phyloP scores from a whole-genome alignment of 106 monocot species.

The Cymbidium sinense region DNA sequence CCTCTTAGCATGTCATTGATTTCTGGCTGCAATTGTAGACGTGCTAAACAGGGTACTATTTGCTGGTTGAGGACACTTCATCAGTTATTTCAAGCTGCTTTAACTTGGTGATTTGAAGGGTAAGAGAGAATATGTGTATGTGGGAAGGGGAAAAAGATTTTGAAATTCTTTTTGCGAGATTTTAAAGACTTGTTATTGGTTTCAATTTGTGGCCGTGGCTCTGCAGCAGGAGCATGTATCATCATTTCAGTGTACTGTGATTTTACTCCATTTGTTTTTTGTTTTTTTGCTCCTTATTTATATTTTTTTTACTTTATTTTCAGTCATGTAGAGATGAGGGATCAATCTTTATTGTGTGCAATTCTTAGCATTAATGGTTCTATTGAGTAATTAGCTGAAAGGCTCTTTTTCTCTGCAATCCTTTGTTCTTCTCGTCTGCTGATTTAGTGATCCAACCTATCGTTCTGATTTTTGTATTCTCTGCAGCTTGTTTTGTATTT shows the following conservation, averaged over 20 bases:
- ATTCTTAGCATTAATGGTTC: not conserved
- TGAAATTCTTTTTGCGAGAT: not conserved
- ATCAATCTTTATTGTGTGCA: not conserved
- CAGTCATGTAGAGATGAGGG: not conserved
- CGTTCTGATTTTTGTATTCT: not conserved
- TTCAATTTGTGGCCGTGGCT: not conserved
- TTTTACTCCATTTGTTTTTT: not conserved
- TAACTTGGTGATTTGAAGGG: slow-evolving; percentile 3
- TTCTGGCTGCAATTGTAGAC: not conserved
- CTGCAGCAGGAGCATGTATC: slow-evolving; percentile 1
- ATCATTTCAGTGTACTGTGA: not conserved
- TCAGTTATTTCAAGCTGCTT: not conserved
- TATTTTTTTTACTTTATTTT: not conserved
- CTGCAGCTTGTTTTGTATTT: too few species aligned
- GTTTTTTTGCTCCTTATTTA: not conserved
- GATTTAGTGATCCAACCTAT: not conserved
- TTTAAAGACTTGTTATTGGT: not conserved
- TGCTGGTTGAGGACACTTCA: not conserved
- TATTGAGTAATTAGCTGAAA: not conserved
- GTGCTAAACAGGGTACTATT: not conserved
- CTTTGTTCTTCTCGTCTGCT: not conserved
- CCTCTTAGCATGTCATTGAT: not conserved
- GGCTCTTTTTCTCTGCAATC: not conserved
- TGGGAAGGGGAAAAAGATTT: not conserved
- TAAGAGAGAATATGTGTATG: not conserved